Percentiles rank a stretch among this genome's conserved stretches.
These are phyloP conservation scores for Moniliophthora roreri DNA, from an alignment of 1,284 basidiomycete species.

Conservation along the genomic window DNA sequence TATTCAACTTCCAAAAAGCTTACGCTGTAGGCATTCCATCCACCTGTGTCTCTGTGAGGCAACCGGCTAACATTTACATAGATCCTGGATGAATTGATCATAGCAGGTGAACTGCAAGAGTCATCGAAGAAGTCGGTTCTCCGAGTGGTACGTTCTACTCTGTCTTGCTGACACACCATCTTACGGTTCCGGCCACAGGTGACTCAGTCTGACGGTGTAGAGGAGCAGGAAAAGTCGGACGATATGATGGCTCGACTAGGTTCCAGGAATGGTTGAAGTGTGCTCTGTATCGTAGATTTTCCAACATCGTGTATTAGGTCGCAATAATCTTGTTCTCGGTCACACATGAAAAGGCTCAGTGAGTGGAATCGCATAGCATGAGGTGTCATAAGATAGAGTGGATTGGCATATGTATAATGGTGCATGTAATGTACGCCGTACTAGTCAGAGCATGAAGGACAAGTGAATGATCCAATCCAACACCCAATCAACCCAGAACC, in stretches of 20 bases:
- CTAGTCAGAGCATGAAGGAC: background rate
- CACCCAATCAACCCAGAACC: slow-evolving; percentile 1
- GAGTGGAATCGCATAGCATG: no score
- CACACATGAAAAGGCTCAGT: no score
- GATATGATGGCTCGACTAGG: slow-evolving; percentile 76
- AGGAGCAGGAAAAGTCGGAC: slow-evolving; percentile 80
- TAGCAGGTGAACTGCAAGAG: slow-evolving; percentile 97
- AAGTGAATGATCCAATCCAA: background rate
- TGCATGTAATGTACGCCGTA: background rate
- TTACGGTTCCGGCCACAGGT: slow-evolving; percentile 65
- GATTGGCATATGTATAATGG: background rate
- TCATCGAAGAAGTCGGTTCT: slow-evolving; percentile 83
- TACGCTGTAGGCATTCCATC: slow-evolving; percentile 72
- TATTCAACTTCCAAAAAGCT: slow-evolving; percentile 98
- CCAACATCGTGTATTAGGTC: background rate
- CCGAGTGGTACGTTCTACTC: slow-evolving; percentile 35
- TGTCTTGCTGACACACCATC: no score
- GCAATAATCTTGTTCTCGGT: background rate
- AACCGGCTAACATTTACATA: slow-evolving; percentile 31
- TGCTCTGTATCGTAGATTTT: background rate
- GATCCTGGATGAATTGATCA: slow-evolving; percentile 98
- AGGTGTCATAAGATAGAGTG: background rate
- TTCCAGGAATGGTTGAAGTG: slow-evolving; percentile 53
- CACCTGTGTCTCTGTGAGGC: slow-evolving; percentile 8
- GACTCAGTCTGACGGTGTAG: slow-evolving; percentile 76